Base-by-base conservation (phyloP, 495 filamentous ascomycete species). In the Penicillium salamii region DNA sequence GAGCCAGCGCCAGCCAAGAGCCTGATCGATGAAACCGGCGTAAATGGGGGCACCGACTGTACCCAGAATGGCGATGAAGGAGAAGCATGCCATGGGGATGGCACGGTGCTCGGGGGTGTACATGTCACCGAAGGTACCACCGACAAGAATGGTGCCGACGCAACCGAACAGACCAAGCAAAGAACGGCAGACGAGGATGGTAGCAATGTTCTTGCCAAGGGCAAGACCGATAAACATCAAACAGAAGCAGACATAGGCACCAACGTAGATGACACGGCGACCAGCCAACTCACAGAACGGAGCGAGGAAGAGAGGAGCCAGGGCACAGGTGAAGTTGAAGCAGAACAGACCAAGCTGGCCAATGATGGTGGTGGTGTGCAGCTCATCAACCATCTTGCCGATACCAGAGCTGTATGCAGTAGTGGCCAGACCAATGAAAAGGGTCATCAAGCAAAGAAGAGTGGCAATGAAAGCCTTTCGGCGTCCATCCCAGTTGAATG, bases 71-170 rank as follows among this genome's bases (percentile, higher is more conserved):
- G 87, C 87, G 20, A 86, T 81, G 33, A 85, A 86, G 15, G 77
- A 79, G 67, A 90, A 91, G 20, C 80, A 82, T 3, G 87, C 86
- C 85, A 91, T 89, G n/a, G 87, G 85, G 24, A 89, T 79, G 56
- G 87, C 87, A 39, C 87, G 76, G 58, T 91, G 83, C 52, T 88
- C 86, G 1, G 81, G 84, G 15, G 65, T 76, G 78, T 86, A 91
- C 44, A 90, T 68, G 56, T 91, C 87, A 24, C 85, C 84, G 21
- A 91, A 74, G 17, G 84, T 88, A 17, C 87, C 87, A 42, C 87
- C 87, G 15, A 89, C 86, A 0, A 90, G 73, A 8, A 87, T 90
- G 72, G 89, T 90, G 3, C 87, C 87, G 3, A 87, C 85, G 3
- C 80, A 85, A 56, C 88, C 88, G 17, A 86, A 85, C 28, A 90